Conservation (phyloP, 2,329 filamentous ascomycete genomes). For the Malbranchea zuffiana region DNA sequence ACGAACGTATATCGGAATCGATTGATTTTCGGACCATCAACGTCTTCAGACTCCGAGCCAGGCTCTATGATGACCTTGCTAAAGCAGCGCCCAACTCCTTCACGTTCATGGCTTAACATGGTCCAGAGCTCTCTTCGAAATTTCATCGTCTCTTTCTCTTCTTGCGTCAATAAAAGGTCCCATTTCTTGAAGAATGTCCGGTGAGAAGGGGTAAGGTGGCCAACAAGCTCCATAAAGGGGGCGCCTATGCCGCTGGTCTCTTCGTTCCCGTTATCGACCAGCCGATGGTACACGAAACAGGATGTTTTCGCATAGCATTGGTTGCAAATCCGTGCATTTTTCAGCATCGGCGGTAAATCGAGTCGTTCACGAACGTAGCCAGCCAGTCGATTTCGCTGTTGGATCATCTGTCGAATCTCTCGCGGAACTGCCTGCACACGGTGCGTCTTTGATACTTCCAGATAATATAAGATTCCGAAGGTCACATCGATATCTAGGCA, state of each 20-base stretch:
- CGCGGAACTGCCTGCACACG: slow-evolving; percentile 75
- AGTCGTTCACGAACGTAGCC: slow-evolving; percentile 73
- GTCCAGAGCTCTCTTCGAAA: slow-evolving; percentile 89
- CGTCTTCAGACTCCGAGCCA: slow-evolving; percentile 59
- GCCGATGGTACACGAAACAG: slow-evolving; percentile 88
- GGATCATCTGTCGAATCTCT: slow-evolving; percentile 91
- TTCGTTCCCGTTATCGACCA: slow-evolving; percentile 71
- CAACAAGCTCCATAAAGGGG: slow-evolving; percentile 71
- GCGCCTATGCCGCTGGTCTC: slow-evolving; percentile 70
- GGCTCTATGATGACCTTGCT: slow-evolving; percentile 74
- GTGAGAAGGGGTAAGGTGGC: slow-evolving; percentile 63
- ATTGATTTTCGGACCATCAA: slow-evolving; percentile 71
- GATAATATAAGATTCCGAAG: slow-evolving; percentile 88
- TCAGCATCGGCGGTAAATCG: slow-evolving; percentile 75
- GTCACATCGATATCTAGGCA: slow-evolving; percentile 66
- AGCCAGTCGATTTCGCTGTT: slow-evolving; percentile 84
- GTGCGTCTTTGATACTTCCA: slow-evolving; percentile 77
- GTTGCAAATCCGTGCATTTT: slow-evolving; percentile 68
- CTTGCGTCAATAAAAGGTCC: slow-evolving; percentile 85
- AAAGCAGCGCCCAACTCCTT: slow-evolving; percentile 82
- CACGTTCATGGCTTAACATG: slow-evolving; percentile 79
- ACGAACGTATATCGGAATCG: slow-evolving; percentile 77
- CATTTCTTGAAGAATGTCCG: slow-evolving; percentile 85
- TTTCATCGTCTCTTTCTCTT: slow-evolving; percentile 82
- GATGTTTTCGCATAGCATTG: slow-evolving; percentile 82